Percentiles rank a stretch among this genome's conserved stretches.
These are phyloP conservation scores for Actinidia arguta DNA, from an alignment of 179 eudicot genomes.

Conservation along the genomic window DNA sequence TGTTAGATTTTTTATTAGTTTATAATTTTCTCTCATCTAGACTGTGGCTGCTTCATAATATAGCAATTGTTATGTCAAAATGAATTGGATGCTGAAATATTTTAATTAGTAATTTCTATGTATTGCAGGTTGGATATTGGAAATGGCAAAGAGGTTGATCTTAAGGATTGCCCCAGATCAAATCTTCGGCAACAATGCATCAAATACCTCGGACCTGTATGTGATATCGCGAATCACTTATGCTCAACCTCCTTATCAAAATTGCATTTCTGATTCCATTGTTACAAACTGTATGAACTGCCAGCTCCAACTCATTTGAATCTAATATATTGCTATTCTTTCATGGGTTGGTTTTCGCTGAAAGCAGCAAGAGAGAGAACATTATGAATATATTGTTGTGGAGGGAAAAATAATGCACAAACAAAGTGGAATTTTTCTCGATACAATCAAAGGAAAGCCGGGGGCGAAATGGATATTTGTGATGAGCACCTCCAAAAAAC, in stretches of 20 bases:
- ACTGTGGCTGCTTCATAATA: too few species aligned
- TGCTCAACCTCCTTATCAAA: constrained; percentile 6
- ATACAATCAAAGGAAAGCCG: constrained; percentile 49
- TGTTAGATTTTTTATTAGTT: too few species aligned
- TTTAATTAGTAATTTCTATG: too few species aligned
- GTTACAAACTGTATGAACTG: constrained; percentile 6
- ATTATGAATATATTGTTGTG: constrained; percentile 63
- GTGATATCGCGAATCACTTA: constrained; percentile 31
- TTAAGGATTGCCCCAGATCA: constrained; percentile 70
- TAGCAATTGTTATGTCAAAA: too few species aligned
- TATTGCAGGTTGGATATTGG: constrained; percentile 90
- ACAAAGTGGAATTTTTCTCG: constrained; percentile 53
- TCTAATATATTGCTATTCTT: neutral
- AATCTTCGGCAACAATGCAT: constrained; percentile 79
- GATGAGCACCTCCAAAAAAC: constrained; percentile 83
- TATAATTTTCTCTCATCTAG: too few species aligned
- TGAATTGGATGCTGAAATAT: too few species aligned
- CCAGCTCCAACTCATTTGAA: neutral
- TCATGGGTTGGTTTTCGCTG: constrained; percentile 1
- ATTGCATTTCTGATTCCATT: neutral
- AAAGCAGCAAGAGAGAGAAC: constrained; percentile 83
- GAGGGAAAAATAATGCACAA: constrained; percentile 74
- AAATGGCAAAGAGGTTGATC: constrained; percentile 84
- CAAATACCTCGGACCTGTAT: constrained; percentile 96
- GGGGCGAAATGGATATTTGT: constrained; percentile 92